Evolutionary conservation across 768 basidiomycete species (phyloP), one percentile per base, ranked within the genome.

Genomic region (Rhizopogon sp.): DNA sequence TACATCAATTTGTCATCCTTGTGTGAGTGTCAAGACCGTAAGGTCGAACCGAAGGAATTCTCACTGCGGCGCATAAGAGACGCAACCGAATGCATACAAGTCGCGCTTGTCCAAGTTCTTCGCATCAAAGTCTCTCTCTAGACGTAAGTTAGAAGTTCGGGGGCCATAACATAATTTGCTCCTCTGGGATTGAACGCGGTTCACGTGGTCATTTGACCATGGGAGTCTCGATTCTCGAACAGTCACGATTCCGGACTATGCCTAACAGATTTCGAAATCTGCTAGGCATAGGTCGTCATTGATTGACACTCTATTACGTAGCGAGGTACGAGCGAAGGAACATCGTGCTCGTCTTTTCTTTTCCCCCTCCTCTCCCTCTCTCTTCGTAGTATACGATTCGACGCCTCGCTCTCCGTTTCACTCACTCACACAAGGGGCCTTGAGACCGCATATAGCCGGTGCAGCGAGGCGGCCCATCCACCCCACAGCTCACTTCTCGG

Each of bases 81-180:
- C 74, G 51, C 74, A 76, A 22, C 66, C 73, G 39, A 72, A 65
- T 0, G 77, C 70, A 54, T 78, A 78, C 53, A 78, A 66, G 53
- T 78, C 77, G 16, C 68, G 65, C 9, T 61, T 67, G 57, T 68
- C 68, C 39, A 69, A 52, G 3, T 43, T 33, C 16, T 50, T 51
- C 54, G 39, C 59, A 5, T 40, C 43, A 41, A 37, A 13, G 60
- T 50, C 6, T 35, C 1, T 8, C 6, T 8, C 3, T 13, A 1
- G 16, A 58, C 67, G 0, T 28, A n/a, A n/a, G n/a, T n/a, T n/a
- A 62, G 51, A 10, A 69, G 53, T 52, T 69, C 67, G 3, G 67
- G 67, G 11, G 67, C 63, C 67, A 63, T 62, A 31, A 67, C 70
- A 20, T 9, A 1, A 14, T 0, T 11, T 25, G 67, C 65, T 37